Evolutionary conservation across 192 early-diverging fungal species (phyloP).

Genomic region (Coemansia sp.): DNA sequence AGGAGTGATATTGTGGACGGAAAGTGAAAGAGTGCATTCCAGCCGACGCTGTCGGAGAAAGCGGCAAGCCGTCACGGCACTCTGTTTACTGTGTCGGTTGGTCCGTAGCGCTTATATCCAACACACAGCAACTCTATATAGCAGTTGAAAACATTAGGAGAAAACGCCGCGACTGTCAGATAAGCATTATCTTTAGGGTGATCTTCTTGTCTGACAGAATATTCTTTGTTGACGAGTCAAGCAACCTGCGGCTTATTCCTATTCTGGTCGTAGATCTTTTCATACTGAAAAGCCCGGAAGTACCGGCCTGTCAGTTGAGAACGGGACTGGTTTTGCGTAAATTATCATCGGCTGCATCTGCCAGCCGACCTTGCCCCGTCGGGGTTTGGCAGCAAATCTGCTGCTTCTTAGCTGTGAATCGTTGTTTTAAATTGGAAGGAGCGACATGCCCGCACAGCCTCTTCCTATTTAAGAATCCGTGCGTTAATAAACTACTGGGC

Average conservation of each 20-base stretch:
- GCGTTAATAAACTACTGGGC: neutral
- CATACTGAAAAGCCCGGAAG: constrained; percentile 1
- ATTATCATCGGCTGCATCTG: constrained; percentile 6
- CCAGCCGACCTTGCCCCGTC: neutral
- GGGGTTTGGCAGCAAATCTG: neutral
- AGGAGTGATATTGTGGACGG: neutral
- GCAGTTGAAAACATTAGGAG: neutral
- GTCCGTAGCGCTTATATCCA: neutral
- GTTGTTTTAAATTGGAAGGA: neutral
- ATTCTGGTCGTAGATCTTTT: neutral
- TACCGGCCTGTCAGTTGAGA: no score
- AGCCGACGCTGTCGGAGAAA: no score
- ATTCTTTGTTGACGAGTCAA: neutral
- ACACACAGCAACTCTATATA: neutral
- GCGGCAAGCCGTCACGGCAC: neutral
- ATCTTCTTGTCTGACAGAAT: neutral
- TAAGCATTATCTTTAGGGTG: neutral
- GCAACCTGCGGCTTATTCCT: neutral
- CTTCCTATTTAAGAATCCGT: neutral
- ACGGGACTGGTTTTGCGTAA: constrained; percentile 1
- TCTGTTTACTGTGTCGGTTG: neutral
- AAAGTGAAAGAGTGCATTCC: no score
- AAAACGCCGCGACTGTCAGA: neutral
- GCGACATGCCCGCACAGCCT: neutral
- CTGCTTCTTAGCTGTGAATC: neutral